Evolutionary conservation across 2,329 filamentous ascomycete species (phyloP).

Genomic region (Dactylellina haptotyla): DNA sequence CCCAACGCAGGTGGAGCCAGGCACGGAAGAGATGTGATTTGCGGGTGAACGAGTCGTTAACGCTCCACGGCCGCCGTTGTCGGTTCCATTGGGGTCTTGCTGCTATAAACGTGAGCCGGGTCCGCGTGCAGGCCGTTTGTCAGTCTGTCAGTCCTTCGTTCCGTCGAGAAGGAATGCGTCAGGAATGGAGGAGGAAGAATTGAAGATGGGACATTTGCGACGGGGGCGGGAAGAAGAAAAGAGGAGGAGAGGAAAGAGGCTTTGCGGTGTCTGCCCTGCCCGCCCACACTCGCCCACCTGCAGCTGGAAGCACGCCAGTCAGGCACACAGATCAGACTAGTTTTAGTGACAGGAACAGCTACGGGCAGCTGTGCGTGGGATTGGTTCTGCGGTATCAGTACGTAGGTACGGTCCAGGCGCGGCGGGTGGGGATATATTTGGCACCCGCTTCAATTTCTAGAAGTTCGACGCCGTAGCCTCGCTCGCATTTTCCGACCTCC

Average conservation of each 20-base stretch:
- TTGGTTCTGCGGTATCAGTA: too few species aligned
- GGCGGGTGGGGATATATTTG: too few species aligned
- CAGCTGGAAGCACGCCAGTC: background rate
- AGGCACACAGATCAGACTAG: background rate
- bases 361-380: too few species aligned
- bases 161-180: too few species aligned
- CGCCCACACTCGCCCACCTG: background rate
- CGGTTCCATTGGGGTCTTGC: background rate
- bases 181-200: background rate
- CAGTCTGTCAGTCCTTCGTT: background rate
- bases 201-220: background rate
- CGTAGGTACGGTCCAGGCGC: too few species aligned
- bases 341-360: background rate
- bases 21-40: too few species aligned
- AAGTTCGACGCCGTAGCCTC: background rate
- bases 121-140: background rate
- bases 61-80: constrained; percentile 9
- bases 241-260: background rate
- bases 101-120: background rate
- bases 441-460: background rate
- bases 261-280: background rate
- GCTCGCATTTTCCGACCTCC: too few species aligned
- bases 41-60: constrained; percentile 21
- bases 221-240: background rate
- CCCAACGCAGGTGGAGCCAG: too few species aligned